These are phyloP conservation scores for Lipomyces yamanashiensis DNA, from an alignment of 805 yeast species.

Conservation along the genomic window DNA sequence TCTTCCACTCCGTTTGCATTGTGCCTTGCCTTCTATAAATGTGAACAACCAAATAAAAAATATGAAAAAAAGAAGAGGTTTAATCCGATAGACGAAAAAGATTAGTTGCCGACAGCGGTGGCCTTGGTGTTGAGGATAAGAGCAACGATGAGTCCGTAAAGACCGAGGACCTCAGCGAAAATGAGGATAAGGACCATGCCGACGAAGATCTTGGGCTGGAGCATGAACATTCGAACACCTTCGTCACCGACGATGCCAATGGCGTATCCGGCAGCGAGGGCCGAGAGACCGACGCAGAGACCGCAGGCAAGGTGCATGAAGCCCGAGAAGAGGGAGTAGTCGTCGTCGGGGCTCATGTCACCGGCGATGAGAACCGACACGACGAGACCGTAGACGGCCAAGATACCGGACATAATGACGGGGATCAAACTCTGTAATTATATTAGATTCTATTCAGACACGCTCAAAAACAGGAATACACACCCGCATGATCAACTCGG, in stretches of 20 bases:
- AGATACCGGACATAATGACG: conserved; percentile 96
- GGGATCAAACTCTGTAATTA: conserved; percentile 62
- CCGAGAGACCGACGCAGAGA: conserved; percentile 91
- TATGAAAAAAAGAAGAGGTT: neutral
- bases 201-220: conserved; percentile 84
- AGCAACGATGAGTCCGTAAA: conserved; percentile 97
- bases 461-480: neutral
- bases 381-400: conserved; percentile 96
- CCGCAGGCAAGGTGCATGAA: conserved; percentile 98
- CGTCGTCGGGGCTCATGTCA: conserved; percentile 36
- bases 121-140: conserved; percentile 97
- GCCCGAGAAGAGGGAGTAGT: conserved; percentile 75
- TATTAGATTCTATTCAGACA: neutral
- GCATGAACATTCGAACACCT: conserved; percentile 86
- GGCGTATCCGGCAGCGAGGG: conserved; percentile 95
- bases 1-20: neutral
- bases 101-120: conserved; percentile 52
- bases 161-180: conserved; percentile 92
- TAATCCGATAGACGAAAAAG: neutral
- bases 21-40: conserved; percentile 4
- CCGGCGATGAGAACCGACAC: conserved; percentile 96
- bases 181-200: conserved; percentile 87
- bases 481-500: conserved; percentile 89
- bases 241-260: conserved; percentile 93
- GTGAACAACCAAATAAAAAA: conserved; percentile 1